Base-by-base conservation (phyloP, 1,284 basidiomycete genomes). In the Ustilago xerochloae region DNA sequence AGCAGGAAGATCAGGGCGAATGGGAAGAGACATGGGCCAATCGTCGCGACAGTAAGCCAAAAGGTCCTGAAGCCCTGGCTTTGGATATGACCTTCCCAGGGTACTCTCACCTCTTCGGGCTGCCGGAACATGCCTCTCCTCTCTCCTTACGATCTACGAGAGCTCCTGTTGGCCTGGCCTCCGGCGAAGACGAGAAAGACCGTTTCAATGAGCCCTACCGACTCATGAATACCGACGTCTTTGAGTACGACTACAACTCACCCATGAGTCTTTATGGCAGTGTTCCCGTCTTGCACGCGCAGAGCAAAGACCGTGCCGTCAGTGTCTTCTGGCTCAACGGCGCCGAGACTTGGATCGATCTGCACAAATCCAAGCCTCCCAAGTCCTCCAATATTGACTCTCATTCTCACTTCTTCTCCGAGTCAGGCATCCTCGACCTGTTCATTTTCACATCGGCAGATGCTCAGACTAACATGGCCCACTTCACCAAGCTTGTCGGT, bases 281-380 rank as follows among this genome's bases (percentile, higher is more conserved):
- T 15, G 92, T 97, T 30, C 96, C 96, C 1, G 86, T 98, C 65
- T 89, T 99, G 86, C 94, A 99, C 78, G 96, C 95, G 0, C 95
- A 98, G 81, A 73, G 71, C 54, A 72, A 85, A 29, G 79, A 84
- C 15, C 91, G 92, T 1, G 95, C 94, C 5, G 93, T 97, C 53
- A 94, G 90, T 20, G 88, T 99, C 38, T 93, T 99, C 86, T 90
- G 95, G 84, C 91, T 93, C n/a, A 88, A 94, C 26, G 93, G 87
- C 0, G 94, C 94, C 3, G 97, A 99, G 82, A 95, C 94, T 0
- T 99, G 93, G 92, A 91, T 99, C 65, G 97, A 99, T 81, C 88
- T 98, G 54, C 89, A 88, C 73, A 80, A 80, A 63, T 66, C 74
- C 33, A 57, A 39, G 22, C 30, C 41, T 5, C 47, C 64, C 50